These are phyloP conservation scores for Monascus purpureus DNA, from an alignment of 495 filamentous ascomycete species.

Conservation along the genomic window DNA sequence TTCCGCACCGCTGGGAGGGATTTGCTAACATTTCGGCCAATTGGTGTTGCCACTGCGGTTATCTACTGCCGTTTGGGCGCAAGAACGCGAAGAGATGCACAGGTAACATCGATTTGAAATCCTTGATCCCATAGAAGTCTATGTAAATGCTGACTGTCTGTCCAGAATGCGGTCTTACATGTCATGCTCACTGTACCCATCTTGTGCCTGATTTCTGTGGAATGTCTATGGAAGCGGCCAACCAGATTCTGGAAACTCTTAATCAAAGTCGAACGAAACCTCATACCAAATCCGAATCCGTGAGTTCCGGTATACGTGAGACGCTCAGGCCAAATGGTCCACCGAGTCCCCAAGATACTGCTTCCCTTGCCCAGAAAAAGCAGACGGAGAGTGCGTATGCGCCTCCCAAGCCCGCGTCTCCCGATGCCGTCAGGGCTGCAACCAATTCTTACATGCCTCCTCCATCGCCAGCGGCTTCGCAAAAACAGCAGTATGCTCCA, in stretches of 20 bases:
- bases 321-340: slow-evolving; percentile 47
- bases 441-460: slow-evolving; percentile 28
- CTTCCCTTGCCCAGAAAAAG: slow-evolving; percentile 28
- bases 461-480: slow-evolving; percentile 26
- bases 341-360: slow-evolving; percentile 34
- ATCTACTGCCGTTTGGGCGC: slow-evolving; percentile 90
- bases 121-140: too few relatives aligned
- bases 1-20: slow-evolving; percentile 87
- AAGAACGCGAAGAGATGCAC: slow-evolving; percentile 87
- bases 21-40: slow-evolving; percentile 96
- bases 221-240: slow-evolving; percentile 97
- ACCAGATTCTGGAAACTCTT: slow-evolving; percentile 59
- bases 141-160: slow-evolving; percentile 12
- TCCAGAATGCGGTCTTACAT: slow-evolving; percentile 81
- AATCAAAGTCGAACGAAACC: slow-evolving; percentile 30
- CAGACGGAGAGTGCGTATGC: slow-evolving; percentile 36
- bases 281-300: slow-evolving; percentile 31
- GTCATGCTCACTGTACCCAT: slow-evolving; percentile 82
- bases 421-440: slow-evolving; percentile 33
- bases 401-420: slow-evolving; percentile 29
- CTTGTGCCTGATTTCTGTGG: slow-evolving; percentile 98
- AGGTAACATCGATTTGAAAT: too few relatives aligned
- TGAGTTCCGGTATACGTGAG: slow-evolving; percentile 43
- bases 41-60: slow-evolving; percentile 99
- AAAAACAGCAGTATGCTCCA: slow-evolving; percentile 22